Conservation (phyloP, 768 basidiomycete species). For the Stropharia rugosoannulata region DNA sequence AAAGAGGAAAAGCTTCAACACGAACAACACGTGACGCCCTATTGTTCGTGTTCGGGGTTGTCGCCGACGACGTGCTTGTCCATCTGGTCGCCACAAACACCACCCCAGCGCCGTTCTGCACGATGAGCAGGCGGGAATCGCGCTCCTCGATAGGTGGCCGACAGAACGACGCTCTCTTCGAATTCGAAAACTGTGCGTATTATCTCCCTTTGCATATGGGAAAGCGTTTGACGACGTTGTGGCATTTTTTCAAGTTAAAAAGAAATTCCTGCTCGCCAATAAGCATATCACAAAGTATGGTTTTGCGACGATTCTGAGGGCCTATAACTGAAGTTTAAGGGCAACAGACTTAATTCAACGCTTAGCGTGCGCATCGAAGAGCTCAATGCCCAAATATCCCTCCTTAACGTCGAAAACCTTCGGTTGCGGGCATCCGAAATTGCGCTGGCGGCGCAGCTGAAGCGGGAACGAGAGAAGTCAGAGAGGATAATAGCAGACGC, state of each 20-base stretch:
- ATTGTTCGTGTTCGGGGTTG: conserved; percentile 8
- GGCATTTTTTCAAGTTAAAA: conserved; percentile 65
- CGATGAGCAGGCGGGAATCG: conserved; percentile 59
- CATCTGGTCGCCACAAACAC: not conserved
- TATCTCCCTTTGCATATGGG: conserved; percentile 8
- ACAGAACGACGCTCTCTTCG: conserved; percentile 78
- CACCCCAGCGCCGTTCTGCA: not conserved
- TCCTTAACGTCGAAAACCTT: conserved; percentile 81
- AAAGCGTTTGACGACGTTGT: conserved; percentile 30
- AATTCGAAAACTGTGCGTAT: conserved; percentile 81
- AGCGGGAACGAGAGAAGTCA: conserved; percentile 78
- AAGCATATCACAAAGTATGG: conserved; percentile 88
- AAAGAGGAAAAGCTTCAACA: conserved; percentile 5
- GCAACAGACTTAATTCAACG: conserved; percentile 74
- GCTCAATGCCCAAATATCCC: conserved; percentile 78
- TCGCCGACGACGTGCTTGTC: not conserved
- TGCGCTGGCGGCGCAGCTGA: conserved; percentile 70
- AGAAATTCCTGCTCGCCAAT: conserved; percentile 88
- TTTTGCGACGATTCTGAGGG: not conserved
- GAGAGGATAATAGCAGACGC: conserved; percentile 69
- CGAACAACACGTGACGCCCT: not conserved
- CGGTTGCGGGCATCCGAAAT: conserved; percentile 81
- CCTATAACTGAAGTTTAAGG: not conserved
- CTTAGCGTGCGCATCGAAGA: conserved; percentile 84
- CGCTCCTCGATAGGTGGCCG: conserved; percentile 62